Conservation (phyloP, 169 alveolate genomes). For the Babesia ovis region DNA sequence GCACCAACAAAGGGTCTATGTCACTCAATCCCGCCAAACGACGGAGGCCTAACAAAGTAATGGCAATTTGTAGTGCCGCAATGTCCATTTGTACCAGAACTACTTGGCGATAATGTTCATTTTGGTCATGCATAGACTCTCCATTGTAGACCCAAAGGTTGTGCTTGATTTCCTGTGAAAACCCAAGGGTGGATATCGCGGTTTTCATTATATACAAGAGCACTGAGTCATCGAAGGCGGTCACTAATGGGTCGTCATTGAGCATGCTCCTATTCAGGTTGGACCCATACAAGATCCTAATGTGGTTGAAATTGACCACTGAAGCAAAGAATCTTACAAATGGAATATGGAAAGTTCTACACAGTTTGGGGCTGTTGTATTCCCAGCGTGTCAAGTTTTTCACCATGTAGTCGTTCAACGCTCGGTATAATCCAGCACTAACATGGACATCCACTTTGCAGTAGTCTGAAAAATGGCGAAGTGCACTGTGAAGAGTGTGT, state of each 20-base stretch:
- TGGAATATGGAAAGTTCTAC: constrained; percentile 60
- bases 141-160: constrained; percentile 64
- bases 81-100: constrained; percentile 38
- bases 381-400: neutral
- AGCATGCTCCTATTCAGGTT: neutral
- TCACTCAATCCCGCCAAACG: constrained; percentile 25
- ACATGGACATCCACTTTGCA: constrained; percentile 2
- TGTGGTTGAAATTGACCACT: constrained; percentile 33
- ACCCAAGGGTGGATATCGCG: constrained; percentile 8
- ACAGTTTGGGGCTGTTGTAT: neutral
- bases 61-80: constrained; percentile 40
- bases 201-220: constrained; percentile 27
- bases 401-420: constrained; percentile 21
- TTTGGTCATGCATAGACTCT: constrained; percentile 63
- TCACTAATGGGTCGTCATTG: constrained; percentile 2
- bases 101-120: constrained; percentile 33
- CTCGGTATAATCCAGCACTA: constrained; percentile 8
- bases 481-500: constrained; percentile 38
- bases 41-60: constrained; percentile 33
- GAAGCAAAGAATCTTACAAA: constrained; percentile 48
- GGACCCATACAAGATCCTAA: constrained; percentile 1
- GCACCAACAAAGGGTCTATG: constrained; percentile 20
- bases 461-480: constrained; percentile 43
- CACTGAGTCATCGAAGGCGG: constrained; percentile 42
- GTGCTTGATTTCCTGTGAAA: constrained; percentile 53